A percentile compares a stretch with the other conserved stretches of the same genome.
Evolutionary conservation across 2,329 filamentous ascomycete species (phyloP).

Genomic region (Alternaria arborescens): DNA sequence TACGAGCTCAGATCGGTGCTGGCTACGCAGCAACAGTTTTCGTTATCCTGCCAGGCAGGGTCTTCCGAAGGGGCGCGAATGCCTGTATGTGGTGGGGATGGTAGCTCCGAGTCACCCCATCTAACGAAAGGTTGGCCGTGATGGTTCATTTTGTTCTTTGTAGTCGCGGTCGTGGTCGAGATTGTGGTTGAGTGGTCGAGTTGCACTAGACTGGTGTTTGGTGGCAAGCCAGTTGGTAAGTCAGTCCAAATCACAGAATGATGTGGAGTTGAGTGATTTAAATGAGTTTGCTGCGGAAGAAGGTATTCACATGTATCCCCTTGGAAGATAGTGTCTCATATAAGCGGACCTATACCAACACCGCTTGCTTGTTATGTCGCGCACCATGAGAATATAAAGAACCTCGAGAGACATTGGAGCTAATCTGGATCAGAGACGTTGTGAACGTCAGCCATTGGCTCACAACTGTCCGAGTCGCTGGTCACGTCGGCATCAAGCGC

Average conservation of each 20-base stretch:
- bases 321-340: not conserved
- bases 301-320: not conserved
- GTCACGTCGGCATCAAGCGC: not conserved
- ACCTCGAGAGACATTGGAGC: not conserved
- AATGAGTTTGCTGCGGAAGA: accelerated
- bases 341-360: not conserved
- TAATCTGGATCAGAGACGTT: not conserved
- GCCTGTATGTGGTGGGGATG: not conserved
- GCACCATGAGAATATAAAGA: not conserved
- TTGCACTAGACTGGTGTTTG: not conserved
- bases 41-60: not conserved
- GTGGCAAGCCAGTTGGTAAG: not conserved
- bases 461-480: not conserved
- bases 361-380: not conserved
- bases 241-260: not conserved
- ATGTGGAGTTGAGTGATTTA: not conserved
- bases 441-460: not conserved
- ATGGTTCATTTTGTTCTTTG: not conserved
- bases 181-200: not conserved
- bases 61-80: not conserved
- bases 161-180: not conserved
- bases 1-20: not conserved
- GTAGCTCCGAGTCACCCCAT: not conserved
- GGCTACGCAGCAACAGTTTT: not conserved
- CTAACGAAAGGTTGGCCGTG: not conserved